A percentile compares a stretch with the other conserved stretches of the same genome.
Conservation (phyloP, 2,329 filamentous ascomycete genomes). For the Diaporthe sp. region DNA sequence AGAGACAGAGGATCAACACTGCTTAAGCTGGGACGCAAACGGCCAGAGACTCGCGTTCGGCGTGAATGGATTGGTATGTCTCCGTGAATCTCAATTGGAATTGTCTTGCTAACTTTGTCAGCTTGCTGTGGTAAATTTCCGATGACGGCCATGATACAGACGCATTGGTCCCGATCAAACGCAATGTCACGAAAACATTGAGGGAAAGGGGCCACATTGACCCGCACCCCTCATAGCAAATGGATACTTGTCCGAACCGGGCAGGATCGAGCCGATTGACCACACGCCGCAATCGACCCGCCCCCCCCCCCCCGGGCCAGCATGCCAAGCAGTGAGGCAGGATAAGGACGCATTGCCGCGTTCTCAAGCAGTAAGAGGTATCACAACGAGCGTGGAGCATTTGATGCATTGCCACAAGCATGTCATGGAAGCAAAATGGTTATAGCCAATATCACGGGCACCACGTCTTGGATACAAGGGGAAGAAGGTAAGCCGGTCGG, state of each 20-base stretch:
- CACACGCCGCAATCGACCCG: not conserved
- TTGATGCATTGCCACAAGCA: not conserved
- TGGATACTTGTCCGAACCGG: not conserved
- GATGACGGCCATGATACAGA: constrained; percentile 36
- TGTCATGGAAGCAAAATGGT: not conserved
- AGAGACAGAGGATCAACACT: constrained; percentile 74
- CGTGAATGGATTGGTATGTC: constrained; percentile 72
- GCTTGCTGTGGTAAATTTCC: constrained; percentile 52
- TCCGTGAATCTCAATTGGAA: not conserved
- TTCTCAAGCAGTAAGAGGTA: not conserved
- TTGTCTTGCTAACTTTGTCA: constrained; percentile 42
- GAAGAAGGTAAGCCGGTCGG: not conserved
- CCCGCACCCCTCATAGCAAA: not conserved
- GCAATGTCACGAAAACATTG: not conserved
- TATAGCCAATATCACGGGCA: constrained; percentile 16
- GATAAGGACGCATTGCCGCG: not conserved
- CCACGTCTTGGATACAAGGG: constrained; percentile 12
- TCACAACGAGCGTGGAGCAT: not conserved
- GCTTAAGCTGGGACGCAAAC: constrained; percentile 72
- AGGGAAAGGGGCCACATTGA: not conserved
- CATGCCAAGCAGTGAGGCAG: not conserved
- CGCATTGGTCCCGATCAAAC: not conserved
- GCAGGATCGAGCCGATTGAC: not conserved
- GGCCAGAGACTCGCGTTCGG: constrained; percentile 75
- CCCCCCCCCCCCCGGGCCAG: too few relatives aligned